Evolutionary conservation across 208 protist species (phyloP), one percentile per base, ranked within the genome.

Genomic region (Trypanosoma cruzi): DNA sequence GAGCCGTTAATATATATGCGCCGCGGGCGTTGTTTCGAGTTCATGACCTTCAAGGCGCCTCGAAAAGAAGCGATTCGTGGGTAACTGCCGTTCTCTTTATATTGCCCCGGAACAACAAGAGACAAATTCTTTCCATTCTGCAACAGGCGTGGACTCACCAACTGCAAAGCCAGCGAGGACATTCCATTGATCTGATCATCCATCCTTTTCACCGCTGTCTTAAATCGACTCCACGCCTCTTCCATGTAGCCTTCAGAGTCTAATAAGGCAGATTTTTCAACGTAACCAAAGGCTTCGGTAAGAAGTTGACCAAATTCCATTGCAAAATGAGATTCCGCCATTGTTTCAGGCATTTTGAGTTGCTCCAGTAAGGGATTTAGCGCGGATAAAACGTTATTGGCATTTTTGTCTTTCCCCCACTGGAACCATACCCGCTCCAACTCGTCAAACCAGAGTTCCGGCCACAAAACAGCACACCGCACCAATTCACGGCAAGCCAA

Each of bases 1-100:
- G 81, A 96, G 50, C 98, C 98, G 60, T 93, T 88, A 29, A 99
- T 89, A 63, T 93, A 98, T 3, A 99, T 80, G 65, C 98, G 97
- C 31, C 99, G 76, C 20, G 99, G 99, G 53, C 99, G 89, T 86
- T 99, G 99, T 88, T 99, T 99, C 5, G 97, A 99, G 55, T 93
- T 90, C 71, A 99, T 99, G 18, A 99, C 97, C 32, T 85, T 91
- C 6, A 98, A 76, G 53, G 79, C 92, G 65, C 77, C 89, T 68
- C 89, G 73, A 56, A 96, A 95, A 26, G 77, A 92, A 28, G 81
- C 72, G 70, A 97, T 96, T 59, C 79, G 82, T 10, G 90, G 91
- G 61, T 85, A 96, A 32, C 75, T 62, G 4, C 86, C 81, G 64
- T 78, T 82, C 53, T 92, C 81, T 59, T 79, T 84, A 86, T 98